Conservation (phyloP, 768 basidiomycete species). For the Megacollybia marginata region DNA sequence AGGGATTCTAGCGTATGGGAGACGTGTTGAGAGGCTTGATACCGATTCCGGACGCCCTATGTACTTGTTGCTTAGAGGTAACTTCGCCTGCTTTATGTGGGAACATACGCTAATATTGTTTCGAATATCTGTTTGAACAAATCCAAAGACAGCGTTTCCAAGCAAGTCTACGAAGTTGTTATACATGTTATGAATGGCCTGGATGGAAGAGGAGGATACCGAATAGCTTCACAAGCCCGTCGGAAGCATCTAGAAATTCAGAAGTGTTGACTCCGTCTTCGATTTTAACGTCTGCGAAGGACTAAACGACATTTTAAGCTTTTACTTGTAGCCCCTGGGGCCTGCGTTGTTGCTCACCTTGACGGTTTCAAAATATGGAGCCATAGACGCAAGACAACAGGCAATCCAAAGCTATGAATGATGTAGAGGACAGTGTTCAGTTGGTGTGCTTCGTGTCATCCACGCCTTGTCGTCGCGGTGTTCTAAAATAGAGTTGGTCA, state of each 20-base stretch:
- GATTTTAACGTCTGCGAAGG: conserved; percentile 78
- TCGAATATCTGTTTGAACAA: conserved; percentile 65
- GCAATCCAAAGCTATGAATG: too few species aligned
- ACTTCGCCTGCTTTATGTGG: conserved; percentile 3
- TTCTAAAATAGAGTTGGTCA: too few species aligned
- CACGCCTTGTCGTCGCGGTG: too few species aligned
- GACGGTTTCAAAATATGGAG: conserved; percentile 7
- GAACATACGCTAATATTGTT: conserved; percentile 54
- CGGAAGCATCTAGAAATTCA: conserved; percentile 80
- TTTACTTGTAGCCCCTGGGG: not conserved
- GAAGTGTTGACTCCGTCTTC: conserved; percentile 75
- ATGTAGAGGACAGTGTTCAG: too few species aligned
- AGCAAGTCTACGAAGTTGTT: conserved; percentile 44
- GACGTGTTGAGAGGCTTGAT: conserved; percentile 29
- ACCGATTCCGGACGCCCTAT: conserved; percentile 60
- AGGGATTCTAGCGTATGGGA: conserved; percentile 57
- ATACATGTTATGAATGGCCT: conserved; percentile 6
- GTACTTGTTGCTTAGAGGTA: not conserved
- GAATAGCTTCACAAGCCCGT: conserved; percentile 73
- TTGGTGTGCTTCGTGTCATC: too few species aligned
- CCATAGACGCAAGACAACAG: not conserved
- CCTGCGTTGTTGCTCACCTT: not conserved
- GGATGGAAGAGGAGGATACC: conserved; percentile 31
- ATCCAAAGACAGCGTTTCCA: conserved; percentile 63
- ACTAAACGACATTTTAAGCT: conserved; percentile 35